phyloP scores from a whole-genome alignment of 2,329 filamentous ascomycete species.

The Botrytis fabae region DNA sequence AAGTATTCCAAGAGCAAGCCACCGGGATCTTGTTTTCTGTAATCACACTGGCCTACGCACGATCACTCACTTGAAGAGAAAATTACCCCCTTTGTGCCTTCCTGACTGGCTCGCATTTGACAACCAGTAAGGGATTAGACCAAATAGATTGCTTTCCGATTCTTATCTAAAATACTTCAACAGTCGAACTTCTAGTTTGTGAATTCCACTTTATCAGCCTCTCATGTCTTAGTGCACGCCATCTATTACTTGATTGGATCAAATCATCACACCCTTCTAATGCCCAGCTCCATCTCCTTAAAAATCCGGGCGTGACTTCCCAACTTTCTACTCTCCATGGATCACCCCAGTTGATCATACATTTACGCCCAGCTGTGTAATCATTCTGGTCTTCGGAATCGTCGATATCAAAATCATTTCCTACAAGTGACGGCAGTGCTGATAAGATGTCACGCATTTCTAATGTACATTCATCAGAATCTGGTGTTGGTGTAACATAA shows the following conservation, averaged over 20 bases:
- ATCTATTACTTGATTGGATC: conserved; percentile 28
- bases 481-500: conserved; percentile 18
- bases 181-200: background rate
- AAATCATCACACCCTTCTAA: conserved; percentile 31
- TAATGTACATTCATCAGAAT: conserved; percentile 7
- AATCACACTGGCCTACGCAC: no score
- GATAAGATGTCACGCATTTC: conserved; percentile 6
- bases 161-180: background rate
- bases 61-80: no score
- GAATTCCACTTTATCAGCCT: background rate
- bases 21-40: no score
- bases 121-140: background rate
- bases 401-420: background rate
- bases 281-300: conserved; percentile 28
- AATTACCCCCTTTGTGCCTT: background rate
- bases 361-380: conserved; percentile 24
- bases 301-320: conserved; percentile 31
- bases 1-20: no score
- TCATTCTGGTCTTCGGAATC: conserved; percentile 19
- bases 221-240: conserved; percentile 18
- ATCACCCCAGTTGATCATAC: conserved; percentile 30
- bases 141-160: background rate
- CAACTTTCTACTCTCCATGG: conserved; percentile 28
- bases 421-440: conserved; percentile 15
- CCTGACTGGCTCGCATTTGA: background rate